These are phyloP conservation scores for Debaryomyces castellii DNA, from an alignment of 805 yeast genomes.

Conservation along the genomic window DNA sequence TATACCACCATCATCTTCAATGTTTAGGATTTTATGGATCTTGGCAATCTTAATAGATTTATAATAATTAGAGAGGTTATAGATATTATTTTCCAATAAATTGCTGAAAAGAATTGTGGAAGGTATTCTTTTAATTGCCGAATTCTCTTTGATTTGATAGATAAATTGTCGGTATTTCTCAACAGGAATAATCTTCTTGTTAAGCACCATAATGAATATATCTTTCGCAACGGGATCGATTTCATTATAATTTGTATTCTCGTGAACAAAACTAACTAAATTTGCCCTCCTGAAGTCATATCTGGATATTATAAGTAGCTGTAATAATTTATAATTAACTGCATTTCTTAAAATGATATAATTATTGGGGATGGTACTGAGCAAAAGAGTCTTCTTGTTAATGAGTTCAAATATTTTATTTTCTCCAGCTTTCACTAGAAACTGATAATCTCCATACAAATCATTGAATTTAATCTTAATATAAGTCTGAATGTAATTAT, in stretches of 20 bases:
- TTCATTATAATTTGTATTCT: constrained; percentile 1
- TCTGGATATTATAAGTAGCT: constrained; percentile 28
- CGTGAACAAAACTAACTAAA: constrained; percentile 18
- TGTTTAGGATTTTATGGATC: constrained; percentile 18
- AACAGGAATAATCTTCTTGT: constrained; percentile 15
- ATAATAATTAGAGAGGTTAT: constrained; percentile 29
- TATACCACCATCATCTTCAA: constrained; percentile 12
- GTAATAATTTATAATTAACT: constrained; percentile 27
- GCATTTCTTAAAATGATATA: constrained; percentile 7
- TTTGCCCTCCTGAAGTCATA: constrained; percentile 33
- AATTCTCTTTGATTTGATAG: neutral
- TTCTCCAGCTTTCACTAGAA: constrained; percentile 14
- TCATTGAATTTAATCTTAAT: constrained; percentile 31
- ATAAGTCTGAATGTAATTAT: constrained; percentile 3
- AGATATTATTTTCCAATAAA: constrained; percentile 31
- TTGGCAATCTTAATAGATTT: constrained; percentile 20
- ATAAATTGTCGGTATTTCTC: constrained; percentile 13
- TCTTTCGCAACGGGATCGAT: constrained; percentile 4
- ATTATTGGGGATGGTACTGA: constrained; percentile 12
- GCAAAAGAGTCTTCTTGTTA: constrained; percentile 29
- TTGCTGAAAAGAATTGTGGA: constrained; percentile 15
- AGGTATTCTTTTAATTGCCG: constrained; percentile 10
- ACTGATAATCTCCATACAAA: constrained; percentile 31
- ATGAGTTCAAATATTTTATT: constrained; percentile 25
- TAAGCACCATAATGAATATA: constrained; percentile 8